Conservation (phyloP, 1,284 basidiomycete species). For the Leccinum colubrinum region DNA sequence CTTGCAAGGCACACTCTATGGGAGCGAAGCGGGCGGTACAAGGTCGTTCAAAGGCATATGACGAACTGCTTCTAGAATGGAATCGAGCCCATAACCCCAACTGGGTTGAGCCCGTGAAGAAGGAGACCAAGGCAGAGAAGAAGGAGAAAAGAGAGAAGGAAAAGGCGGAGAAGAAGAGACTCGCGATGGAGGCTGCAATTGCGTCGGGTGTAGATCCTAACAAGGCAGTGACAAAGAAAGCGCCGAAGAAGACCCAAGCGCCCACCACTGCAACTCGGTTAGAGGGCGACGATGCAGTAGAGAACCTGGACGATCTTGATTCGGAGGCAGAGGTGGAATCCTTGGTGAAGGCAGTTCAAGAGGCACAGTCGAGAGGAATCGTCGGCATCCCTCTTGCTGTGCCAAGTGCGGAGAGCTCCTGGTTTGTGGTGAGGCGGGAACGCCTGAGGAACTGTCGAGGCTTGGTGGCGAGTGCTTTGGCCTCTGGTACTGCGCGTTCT, state of each 20-base stretch:
- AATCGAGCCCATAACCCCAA: constrained; percentile 91
- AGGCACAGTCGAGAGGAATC: constrained; percentile 52
- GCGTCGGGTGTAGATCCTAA: constrained; percentile 51
- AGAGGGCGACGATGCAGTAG: constrained; percentile 58
- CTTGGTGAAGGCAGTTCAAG: constrained; percentile 51
- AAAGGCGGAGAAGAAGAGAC: constrained; percentile 72
- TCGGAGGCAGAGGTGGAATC: constrained; percentile 71
- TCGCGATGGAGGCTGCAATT: constrained; percentile 63
- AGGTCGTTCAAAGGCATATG: constrained; percentile 84
- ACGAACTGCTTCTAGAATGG: constrained; percentile 90
- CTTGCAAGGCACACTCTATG: constrained; percentile 98
- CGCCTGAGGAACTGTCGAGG: constrained; percentile 67
- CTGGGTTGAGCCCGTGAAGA: constrained; percentile 89
- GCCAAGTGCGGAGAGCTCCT: constrained; percentile 50
- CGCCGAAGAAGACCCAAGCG: constrained; percentile 46
- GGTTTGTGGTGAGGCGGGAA: constrained; percentile 77
- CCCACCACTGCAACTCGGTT: constrained; percentile 44
- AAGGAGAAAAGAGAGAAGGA: constrained; percentile 78
- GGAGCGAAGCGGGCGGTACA: constrained; percentile 92
- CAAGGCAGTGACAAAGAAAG: constrained; percentile 52
- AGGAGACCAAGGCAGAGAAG: constrained; percentile 77
- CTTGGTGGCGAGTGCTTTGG: constrained; percentile 57
- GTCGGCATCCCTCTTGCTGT: constrained; percentile 49
- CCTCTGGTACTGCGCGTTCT: constrained; percentile 22
- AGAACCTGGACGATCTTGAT: constrained; percentile 78